Percentiles rank a stretch among this genome's conserved stretches.
Conservation (phyloP, 192 early-diverging fungal genomes). For the Backusella luteola region DNA sequence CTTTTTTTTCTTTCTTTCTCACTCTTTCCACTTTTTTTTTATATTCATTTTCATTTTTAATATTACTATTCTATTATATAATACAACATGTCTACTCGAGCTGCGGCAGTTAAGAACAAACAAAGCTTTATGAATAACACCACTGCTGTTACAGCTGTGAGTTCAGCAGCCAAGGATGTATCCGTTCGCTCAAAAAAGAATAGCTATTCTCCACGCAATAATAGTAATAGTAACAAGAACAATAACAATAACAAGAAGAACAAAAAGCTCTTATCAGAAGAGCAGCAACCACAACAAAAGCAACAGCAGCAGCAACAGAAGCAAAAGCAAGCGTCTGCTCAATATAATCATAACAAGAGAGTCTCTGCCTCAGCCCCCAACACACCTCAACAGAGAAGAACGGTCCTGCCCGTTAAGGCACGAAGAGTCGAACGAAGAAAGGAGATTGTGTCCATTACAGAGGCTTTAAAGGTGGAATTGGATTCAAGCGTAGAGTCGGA, state of each 20-base stretch:
- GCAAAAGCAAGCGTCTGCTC: neutral
- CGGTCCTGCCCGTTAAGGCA: slow-evolving; percentile 36
- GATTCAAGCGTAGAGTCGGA: slow-evolving; percentile 37
- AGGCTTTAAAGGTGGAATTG: slow-evolving; percentile 36
- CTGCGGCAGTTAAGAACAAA: neutral
- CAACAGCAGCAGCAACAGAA: neutral
- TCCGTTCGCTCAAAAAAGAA: neutral
- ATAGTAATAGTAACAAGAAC: neutral
- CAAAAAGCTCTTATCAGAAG: neutral
- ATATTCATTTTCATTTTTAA: too few species aligned
- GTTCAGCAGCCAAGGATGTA: neutral
- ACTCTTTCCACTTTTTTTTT: neutral
- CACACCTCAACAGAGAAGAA: slow-evolving; percentile 17
- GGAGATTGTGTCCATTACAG: slow-evolving; percentile 37
- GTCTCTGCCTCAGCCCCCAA: slow-evolving; percentile 11
- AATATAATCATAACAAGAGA: neutral
- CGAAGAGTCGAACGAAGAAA: slow-evolving; percentile 46
- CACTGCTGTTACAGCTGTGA: neutral
- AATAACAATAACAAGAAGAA: neutral
- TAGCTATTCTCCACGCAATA: neutral
- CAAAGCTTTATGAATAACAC: neutral
- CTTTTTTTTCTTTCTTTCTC: neutral
- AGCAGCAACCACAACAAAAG: neutral
- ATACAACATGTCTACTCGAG: slow-evolving; percentile 2
- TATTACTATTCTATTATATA: neutral